These are phyloP conservation scores for Ustilago shanxiensis DNA, from an alignment of 1,284 basidiomycete genomes.

Conservation along the genomic window DNA sequence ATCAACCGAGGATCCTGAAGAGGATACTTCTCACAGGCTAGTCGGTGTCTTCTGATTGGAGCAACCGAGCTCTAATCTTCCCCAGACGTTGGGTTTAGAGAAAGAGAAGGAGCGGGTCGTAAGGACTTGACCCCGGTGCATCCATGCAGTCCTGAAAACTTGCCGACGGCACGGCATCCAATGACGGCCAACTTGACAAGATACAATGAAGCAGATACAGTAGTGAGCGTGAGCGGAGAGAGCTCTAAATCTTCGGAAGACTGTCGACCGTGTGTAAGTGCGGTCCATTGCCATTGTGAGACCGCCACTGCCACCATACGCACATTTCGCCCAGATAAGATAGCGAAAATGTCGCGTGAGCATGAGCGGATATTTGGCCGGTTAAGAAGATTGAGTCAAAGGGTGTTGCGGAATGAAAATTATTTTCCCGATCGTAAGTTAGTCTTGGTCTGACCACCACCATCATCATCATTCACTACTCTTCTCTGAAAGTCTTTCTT, in stretches of 20 bases:
- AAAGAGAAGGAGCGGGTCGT: background rate
- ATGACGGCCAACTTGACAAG: background rate
- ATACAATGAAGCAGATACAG: background rate
- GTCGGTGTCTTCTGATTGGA: slow-evolving; percentile 20
- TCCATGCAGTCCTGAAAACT: slow-evolving; percentile 14
- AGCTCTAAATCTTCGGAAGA: slow-evolving; percentile 46
- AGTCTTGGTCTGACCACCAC: background rate
- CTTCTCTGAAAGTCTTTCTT: no score
- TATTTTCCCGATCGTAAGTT: background rate
- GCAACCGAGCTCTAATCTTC: slow-evolving; percentile 15
- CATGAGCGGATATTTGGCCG: slow-evolving; percentile 19
- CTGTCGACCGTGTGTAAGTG: slow-evolving; percentile 28
- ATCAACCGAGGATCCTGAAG: background rate
- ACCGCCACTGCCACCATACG: background rate
- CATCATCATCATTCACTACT: background rate
- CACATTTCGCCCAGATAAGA: slow-evolving; percentile 20
- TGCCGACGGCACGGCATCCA: slow-evolving; percentile 35
- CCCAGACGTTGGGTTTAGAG: background rate
- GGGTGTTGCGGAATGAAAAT: slow-evolving; percentile 8
- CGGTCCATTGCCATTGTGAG: no score
- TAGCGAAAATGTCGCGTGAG: slow-evolving; percentile 14
- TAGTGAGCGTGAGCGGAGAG: background rate
- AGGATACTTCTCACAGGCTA: no score
- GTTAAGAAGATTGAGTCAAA: background rate
- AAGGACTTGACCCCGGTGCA: slow-evolving; percentile 8